Percentiles rank a stretch among this genome's conserved stretches.
These are phyloP conservation scores for Candida glucosophila DNA, from an alignment of 1,139 yeast genomes.

Conservation along the genomic window DNA sequence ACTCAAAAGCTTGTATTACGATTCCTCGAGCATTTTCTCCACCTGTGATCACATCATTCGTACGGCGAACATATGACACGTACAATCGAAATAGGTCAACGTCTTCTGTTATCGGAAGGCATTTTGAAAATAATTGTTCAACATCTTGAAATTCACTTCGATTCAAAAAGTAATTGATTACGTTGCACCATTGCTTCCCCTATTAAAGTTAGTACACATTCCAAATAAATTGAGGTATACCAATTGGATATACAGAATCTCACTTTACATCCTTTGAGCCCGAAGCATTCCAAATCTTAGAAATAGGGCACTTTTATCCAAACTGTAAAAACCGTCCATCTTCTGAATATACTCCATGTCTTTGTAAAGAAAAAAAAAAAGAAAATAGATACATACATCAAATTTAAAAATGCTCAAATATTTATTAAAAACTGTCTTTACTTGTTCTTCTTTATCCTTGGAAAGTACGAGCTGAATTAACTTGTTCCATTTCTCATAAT, in stretches of 20 bases:
- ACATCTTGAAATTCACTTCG: constrained; percentile 64
- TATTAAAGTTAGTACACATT: constrained; percentile 9
- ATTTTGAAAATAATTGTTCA: constrained; percentile 54
- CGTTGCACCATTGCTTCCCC: constrained; percentile 65
- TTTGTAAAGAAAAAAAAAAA: neutral
- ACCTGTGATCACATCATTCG: constrained; percentile 72
- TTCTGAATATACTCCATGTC: neutral
- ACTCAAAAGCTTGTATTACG: constrained; percentile 76
- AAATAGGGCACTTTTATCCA: no score
- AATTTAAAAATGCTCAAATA: constrained; percentile 60
- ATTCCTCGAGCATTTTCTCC: constrained; percentile 76
- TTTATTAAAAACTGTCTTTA: constrained; percentile 49
- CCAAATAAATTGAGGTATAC: neutral
- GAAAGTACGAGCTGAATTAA: constrained; percentile 46
- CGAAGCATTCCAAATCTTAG: no score
- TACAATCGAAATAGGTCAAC: constrained; percentile 69
- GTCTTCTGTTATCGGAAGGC: constrained; percentile 50
- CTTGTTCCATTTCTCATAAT: constrained; percentile 49
- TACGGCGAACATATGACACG: constrained; percentile 70
- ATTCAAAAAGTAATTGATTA: constrained; percentile 59
- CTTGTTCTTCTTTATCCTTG: constrained; percentile 58
- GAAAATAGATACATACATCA: constrained; percentile 20
- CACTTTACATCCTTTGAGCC: no score
- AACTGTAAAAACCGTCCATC: no score
- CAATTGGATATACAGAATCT: neutral